Percentiles rank a stretch among this genome's conserved stretches.
phyloP scores from a whole-genome alignment of 75 land plant genomes.

The Chamaecyparis obtusa region DNA sequence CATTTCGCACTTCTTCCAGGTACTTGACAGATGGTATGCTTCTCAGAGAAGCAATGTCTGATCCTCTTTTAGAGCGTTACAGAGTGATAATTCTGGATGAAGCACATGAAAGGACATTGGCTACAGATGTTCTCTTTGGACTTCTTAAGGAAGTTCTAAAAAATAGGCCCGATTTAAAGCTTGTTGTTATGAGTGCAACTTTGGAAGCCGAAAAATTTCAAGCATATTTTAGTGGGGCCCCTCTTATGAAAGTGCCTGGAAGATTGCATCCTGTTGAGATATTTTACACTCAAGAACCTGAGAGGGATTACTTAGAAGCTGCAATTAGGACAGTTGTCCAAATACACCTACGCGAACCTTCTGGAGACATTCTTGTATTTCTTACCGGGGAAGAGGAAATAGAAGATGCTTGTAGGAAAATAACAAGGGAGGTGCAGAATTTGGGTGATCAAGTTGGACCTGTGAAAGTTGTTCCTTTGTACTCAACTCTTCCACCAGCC shows the following conservation, averaged over 20 bases:
- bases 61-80: constrained; percentile 42
- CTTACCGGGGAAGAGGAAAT: constrained; percentile 26
- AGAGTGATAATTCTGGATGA: constrained; percentile 42
- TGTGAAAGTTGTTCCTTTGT: constrained; percentile 31
- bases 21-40: constrained; percentile 54
- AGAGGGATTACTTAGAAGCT: constrained; percentile 29
- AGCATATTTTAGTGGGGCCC: constrained; percentile 40
- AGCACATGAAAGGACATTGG: constrained; percentile 44
- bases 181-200: constrained; percentile 47
- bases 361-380: constrained; percentile 26
- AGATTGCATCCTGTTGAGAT: constrained; percentile 45
- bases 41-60: constrained; percentile 45
- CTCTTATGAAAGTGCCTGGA: constrained; percentile 50
- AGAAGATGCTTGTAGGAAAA: constrained; percentile 49
- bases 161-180: constrained; percentile 35
- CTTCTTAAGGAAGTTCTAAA: constrained; percentile 24
- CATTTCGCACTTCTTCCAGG: constrained; percentile 4
- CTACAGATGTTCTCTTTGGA: constrained; percentile 39
- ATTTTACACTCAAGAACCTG: constrained; percentile 40
- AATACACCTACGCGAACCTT: constrained; percentile 17
- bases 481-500: constrained; percentile 32
- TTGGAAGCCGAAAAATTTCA: constrained; percentile 49
- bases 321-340: constrained; percentile 29
- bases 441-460: constrained; percentile 20
- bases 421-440: constrained; percentile 35